Percentiles rank a stretch among this genome's conserved stretches.
Evolutionary conservation across 1,139 yeast genomes (phyloP).

Genomic region (Pichia sp.): DNA sequence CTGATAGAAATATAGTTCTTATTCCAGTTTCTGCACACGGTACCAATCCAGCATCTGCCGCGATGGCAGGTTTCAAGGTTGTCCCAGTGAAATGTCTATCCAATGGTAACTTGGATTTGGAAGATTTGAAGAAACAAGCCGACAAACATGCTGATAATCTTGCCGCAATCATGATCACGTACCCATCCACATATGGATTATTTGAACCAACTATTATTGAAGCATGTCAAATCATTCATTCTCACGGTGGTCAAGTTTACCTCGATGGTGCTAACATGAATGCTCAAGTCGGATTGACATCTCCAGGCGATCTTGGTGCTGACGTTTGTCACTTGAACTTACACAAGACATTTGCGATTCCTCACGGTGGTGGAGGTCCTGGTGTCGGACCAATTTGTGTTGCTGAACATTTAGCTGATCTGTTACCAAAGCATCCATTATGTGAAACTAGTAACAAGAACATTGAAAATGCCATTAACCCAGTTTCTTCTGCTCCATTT

Average conservation of each 20-base stretch:
- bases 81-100: slow-evolving; percentile 82
- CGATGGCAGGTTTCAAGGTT: slow-evolving; percentile 94
- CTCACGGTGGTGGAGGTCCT: slow-evolving; percentile 99
- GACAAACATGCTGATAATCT: slow-evolving; percentile 58
- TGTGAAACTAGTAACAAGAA: slow-evolving; percentile 48
- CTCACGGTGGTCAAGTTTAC: slow-evolving; percentile 89
- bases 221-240: slow-evolving; percentile 81
- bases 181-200: slow-evolving; percentile 94
- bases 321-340: slow-evolving; percentile 96
- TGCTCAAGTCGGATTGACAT: slow-evolving; percentile 95
- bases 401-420: slow-evolving; percentile 70
- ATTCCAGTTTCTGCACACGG: slow-evolving; percentile 98
- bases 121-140: slow-evolving; percentile 70
- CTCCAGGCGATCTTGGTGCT: slow-evolving; percentile 98
- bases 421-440: slow-evolving; percentile 73
- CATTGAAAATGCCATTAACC: slow-evolving; percentile 43
- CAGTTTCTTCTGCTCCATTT: slow-evolving; percentile 91
- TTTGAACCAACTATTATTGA: slow-evolving; percentile 86
- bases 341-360: slow-evolving; percentile 96
- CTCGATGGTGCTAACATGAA: slow-evolving; percentile 99
- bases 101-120: slow-evolving; percentile 81
- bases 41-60: slow-evolving; percentile 97
- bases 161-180: slow-evolving; percentile 93
- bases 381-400: slow-evolving; percentile 99
- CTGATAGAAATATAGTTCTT: slow-evolving; percentile 74